These are phyloP conservation scores for Penicillium thymicola DNA, from an alignment of 2,329 filamentous ascomycete species.

Conservation along the genomic window DNA sequence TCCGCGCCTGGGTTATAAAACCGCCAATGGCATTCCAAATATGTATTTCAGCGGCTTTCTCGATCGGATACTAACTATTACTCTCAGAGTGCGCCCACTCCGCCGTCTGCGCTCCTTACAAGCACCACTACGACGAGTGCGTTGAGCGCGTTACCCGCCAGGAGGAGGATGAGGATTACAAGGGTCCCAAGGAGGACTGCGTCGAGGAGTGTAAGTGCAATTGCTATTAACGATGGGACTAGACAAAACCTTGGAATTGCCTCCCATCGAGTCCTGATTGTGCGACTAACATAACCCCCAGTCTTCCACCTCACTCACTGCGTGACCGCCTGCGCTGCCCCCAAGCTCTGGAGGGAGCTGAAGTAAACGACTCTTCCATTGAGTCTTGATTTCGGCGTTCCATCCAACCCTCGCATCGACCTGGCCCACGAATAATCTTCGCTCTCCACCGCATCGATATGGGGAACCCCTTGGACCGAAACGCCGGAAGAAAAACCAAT, in stretches of 20 bases:
- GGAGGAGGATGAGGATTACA: slow-evolving; percentile 66
- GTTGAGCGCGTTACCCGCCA: slow-evolving; percentile 81
- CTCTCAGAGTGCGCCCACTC: slow-evolving; percentile 81
- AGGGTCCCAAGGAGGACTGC: slow-evolving; percentile 84
- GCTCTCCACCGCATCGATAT: slow-evolving; percentile 5
- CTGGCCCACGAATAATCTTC: neutral
- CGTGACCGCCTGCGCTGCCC: slow-evolving; percentile 85
- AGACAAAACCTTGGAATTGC: neutral
- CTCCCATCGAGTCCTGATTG: neutral
- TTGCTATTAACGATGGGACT: neutral
- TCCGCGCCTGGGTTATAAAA: slow-evolving; percentile 3
- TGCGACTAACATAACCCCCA: slow-evolving; percentile 40
- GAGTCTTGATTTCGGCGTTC: slow-evolving; percentile 10
- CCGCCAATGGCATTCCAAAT: slow-evolving; percentile 18
- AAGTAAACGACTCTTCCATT: slow-evolving; percentile 61
- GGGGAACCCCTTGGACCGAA: slow-evolving; percentile 5
- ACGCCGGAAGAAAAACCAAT: slow-evolving; percentile 10
- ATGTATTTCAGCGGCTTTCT: neutral
- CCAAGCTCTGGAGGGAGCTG: slow-evolving; percentile 89
- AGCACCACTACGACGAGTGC: slow-evolving; percentile 99
- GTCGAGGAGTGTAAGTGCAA: slow-evolving; percentile 91
- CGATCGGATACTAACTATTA: slow-evolving; percentile 5
- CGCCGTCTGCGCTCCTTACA: slow-evolving; percentile 76
- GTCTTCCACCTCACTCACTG: slow-evolving; percentile 99
- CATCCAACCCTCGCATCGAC: slow-evolving; percentile 15